Evolutionary conservation across 2,329 filamentous ascomycete species (phyloP).

Genomic region (Venturia asperata): DNA sequence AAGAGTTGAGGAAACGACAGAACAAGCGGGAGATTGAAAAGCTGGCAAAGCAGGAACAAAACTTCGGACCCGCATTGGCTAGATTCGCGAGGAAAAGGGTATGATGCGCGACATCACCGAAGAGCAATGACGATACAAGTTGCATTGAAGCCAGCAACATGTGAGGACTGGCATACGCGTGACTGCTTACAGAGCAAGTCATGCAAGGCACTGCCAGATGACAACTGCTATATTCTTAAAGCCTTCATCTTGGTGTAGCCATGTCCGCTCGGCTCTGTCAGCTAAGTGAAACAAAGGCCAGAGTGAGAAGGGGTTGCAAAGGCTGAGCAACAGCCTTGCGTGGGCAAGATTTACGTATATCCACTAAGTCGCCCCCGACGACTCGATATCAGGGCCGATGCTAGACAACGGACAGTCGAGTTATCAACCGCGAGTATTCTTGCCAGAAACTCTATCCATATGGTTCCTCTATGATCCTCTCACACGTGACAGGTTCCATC

Average conservation of each 20-base stretch:
- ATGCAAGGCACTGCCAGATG: background rate
- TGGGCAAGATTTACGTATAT: background rate
- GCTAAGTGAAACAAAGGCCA: background rate
- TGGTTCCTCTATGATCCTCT: background rate
- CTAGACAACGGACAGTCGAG: background rate
- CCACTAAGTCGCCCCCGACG: background rate
- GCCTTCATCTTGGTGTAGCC: background rate
- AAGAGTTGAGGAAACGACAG: constrained; percentile 67
- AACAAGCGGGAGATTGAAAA: constrained; percentile 62
- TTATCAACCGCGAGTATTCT: background rate
- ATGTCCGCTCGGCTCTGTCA: background rate
- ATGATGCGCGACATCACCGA: background rate
- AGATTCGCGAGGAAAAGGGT: constrained; percentile 66
- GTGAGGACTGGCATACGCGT: constrained; percentile 4
- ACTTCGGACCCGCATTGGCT: constrained; percentile 77
- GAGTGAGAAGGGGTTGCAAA: background rate
- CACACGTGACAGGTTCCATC: background rate
- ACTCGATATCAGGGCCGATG: background rate
- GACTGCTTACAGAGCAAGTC: background rate
- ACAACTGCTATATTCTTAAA: background rate
- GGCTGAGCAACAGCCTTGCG: background rate
- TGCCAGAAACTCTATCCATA: background rate
- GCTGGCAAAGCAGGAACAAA: constrained; percentile 59
- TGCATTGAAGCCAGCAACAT: background rate
- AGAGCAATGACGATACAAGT: background rate